These are phyloP conservation scores for Ophiostoma ips DNA, from an alignment of 2,329 filamentous ascomycete genomes.

Conservation along the genomic window DNA sequence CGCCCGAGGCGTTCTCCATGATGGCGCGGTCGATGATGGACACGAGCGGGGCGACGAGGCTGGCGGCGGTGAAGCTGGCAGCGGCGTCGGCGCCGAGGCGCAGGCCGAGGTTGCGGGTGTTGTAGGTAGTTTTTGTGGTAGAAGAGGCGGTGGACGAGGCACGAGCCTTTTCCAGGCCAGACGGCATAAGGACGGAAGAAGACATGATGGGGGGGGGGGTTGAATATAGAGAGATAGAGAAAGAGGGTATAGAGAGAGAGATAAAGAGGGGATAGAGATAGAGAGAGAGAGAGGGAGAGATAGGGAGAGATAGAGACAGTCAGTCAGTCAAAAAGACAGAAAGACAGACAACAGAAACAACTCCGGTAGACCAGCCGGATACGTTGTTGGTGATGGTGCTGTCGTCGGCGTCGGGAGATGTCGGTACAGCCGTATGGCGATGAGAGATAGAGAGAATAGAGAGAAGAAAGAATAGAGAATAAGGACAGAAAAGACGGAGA, in stretches of 20 bases:
- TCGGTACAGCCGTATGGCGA: no score
- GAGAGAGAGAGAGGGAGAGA: neutral
- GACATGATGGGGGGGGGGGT: neutral
- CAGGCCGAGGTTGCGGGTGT: constrained; percentile 14
- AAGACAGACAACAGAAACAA: neutral
- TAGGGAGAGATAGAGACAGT: neutral
- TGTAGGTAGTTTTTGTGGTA: constrained; percentile 7
- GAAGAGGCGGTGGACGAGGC: neutral
- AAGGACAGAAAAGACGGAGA: neutral
- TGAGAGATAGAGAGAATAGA: neutral
- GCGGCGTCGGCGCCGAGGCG: constrained; percentile 20
- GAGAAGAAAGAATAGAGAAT: neutral
- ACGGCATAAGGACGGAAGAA: no score
- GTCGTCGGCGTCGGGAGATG: no score
- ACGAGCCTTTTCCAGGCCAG: neutral
- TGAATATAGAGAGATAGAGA: neutral
- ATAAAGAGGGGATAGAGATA: neutral
- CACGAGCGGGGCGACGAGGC: constrained; percentile 69
- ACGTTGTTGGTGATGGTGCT: no score
- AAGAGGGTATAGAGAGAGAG: neutral
- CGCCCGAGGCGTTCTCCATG: constrained; percentile 69
- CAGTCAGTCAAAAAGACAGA: no score
- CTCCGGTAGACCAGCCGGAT: neutral
- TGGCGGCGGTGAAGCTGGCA: constrained; percentile 38
- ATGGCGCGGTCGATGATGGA: constrained; percentile 80